These are phyloP conservation scores for Gillenia trifoliata DNA, from an alignment of 306 rosid genomes.

Conservation along the genomic window DNA sequence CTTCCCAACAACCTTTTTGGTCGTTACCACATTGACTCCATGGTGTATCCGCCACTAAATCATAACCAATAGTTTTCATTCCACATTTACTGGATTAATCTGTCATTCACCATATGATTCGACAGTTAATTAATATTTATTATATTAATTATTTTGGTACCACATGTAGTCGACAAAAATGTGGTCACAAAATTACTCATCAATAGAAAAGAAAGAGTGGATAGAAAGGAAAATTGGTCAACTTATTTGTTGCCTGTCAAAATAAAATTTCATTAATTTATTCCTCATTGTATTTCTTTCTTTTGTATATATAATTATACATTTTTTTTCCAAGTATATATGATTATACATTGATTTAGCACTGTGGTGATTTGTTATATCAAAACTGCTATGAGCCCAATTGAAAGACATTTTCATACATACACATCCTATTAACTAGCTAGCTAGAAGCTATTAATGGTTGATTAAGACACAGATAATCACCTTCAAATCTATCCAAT, in stretches of 20 bases:
- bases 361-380: background rate
- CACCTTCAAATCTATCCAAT: constrained; percentile 23
- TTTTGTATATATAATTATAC: background rate
- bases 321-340: too few relatives aligned
- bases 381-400: background rate
- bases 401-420: background rate
- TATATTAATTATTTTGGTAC: too few relatives aligned
- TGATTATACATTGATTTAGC: background rate
- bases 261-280: background rate
- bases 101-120: too few relatives aligned
- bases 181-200: too few relatives aligned
- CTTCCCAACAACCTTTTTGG: too few relatives aligned
- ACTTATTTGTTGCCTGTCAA: background rate
- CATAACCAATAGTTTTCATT: too few relatives aligned
- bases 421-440: background rate
- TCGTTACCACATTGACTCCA: too few relatives aligned
- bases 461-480: background rate
- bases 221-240: background rate
- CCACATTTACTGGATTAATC: too few relatives aligned
- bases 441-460: background rate
- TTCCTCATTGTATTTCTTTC: background rate
- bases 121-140: too few relatives aligned
- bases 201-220: too few relatives aligned
- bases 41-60: too few relatives aligned
- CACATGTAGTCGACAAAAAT: too few relatives aligned